A percentile compares a stretch with the other conserved stretches of the same genome.
These are phyloP conservation scores for Ogataea hybrid DNA, from an alignment of 1,139 yeast species.

Conservation along the genomic window DNA sequence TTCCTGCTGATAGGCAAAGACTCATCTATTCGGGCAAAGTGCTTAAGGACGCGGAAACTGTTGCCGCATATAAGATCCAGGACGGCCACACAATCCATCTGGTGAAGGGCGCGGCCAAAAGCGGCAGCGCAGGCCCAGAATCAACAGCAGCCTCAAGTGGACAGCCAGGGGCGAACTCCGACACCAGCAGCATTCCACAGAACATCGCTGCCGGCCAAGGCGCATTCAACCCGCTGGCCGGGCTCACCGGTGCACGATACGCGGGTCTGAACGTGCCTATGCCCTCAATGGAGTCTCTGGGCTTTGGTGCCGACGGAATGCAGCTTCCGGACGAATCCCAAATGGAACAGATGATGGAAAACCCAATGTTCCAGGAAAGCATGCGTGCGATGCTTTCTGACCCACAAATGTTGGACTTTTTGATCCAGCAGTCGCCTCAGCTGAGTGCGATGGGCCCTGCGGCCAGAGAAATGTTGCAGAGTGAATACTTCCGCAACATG, in stretches of 20 bases:
- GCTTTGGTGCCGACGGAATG: conserved; percentile 95
- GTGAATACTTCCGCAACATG: conserved; percentile 83
- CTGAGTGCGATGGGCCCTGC: conserved; percentile 87
- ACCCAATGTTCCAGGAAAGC: conserved; percentile 77
- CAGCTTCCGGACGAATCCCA: conserved; percentile 74
- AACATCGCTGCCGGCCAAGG: conserved; percentile 88
- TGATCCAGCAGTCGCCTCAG: conserved; percentile 83
- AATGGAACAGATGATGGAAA: conserved; percentile 68
- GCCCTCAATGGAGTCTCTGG: conserved; percentile 60
- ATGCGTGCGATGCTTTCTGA: conserved; percentile 76
- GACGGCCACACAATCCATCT: conserved; percentile 85
- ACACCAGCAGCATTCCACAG: conserved; percentile 54
- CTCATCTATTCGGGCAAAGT: conserved; percentile 93
- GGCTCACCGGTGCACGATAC: conserved; percentile 90
- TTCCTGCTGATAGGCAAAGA: conserved; percentile 77
- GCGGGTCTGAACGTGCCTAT: conserved; percentile 83
- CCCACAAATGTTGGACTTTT: conserved; percentile 79
- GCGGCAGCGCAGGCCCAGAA: conserved; percentile 27
- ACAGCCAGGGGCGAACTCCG: conserved; percentile 24
- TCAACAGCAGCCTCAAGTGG: conserved; percentile 20
- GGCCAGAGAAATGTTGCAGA: conserved; percentile 80
- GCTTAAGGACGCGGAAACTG: conserved; percentile 75
- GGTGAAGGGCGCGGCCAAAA: conserved; percentile 62
- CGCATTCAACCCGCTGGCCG: conserved; percentile 86
- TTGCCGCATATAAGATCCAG: conserved; percentile 76